Base-by-base conservation (phyloP, 805 yeast genomes). In the Teunomyces barrocoloradensis region DNA sequence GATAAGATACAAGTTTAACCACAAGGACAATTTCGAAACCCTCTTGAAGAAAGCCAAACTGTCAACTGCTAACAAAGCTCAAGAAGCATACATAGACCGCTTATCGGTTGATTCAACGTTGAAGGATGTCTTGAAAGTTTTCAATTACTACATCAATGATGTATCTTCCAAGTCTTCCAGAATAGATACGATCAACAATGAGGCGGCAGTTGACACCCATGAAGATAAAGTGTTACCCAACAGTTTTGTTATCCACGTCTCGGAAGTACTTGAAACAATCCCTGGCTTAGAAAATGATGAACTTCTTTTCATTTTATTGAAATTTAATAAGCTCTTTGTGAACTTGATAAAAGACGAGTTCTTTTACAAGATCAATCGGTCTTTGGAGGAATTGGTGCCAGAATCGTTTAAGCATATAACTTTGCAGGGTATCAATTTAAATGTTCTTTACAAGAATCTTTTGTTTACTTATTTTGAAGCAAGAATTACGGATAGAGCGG, bases 391-490 rank as follows among this genome's bases (percentile, higher is more conserved):
- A 21, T 45, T 51, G n/a, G 53, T 49, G 6, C 46, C 55, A 3
- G 63, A 56, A 1, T 53, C 55, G 7, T 71, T 69, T 37, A 37
- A 51, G 7, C 75, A 73, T 51, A 59, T 71, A 12, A 56, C 63
- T 36, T 60, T 61, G 30, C 73, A 72, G 46, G 77, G 76, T 3
- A 60, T 73, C 36, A 57, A 63, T 45, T 49, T 71, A 35, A 50
- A 49, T 17, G 41, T 42, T 5, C 42, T 63, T 10, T 59, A 58
- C 50, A 58, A 60, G 47, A 46, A 45, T 6, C 35, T 58, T 3
- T 40, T 65, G 11, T 51, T 51, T 45, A 55, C 53, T 10, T 60
- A 60, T 30, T 61, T 65, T 21, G 52, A 50, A 23, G 48, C 36
- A 11, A 34, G 38, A 23, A 44, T 43, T 12, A 44, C 40, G 10